These are phyloP conservation scores for Graphilbum ipis-grandicollis DNA, from an alignment of 2,329 filamentous ascomycete species.

Conservation along the genomic window DNA sequence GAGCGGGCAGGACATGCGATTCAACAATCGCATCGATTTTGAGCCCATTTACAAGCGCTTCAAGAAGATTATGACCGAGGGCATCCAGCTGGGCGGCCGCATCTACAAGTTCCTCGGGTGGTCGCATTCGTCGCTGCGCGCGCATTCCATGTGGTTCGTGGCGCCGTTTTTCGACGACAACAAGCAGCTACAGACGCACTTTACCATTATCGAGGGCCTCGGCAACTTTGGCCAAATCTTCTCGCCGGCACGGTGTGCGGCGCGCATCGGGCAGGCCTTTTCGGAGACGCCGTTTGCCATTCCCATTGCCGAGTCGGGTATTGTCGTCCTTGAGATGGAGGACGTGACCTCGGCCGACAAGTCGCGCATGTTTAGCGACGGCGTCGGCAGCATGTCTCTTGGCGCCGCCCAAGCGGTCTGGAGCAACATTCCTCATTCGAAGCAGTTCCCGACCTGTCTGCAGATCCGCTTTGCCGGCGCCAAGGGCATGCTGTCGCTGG, in stretches of 20 bases:
- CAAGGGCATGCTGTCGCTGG: conserved; percentile 65
- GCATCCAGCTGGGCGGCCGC: conserved; percentile 46
- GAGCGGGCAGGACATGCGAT: conserved; percentile 44
- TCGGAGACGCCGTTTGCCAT: conserved; percentile 56
- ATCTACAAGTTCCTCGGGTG: conserved; percentile 55
- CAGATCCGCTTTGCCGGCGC: conserved; percentile 60
- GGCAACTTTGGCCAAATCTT: conserved; percentile 33
- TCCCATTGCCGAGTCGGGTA: conserved; percentile 21
- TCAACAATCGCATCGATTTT: conserved; percentile 32
- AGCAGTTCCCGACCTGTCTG: conserved; percentile 42
- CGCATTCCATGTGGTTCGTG: conserved; percentile 51
- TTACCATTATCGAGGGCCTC: conserved; percentile 26
- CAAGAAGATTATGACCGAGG: conserved; percentile 34
- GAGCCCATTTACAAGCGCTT: conserved; percentile 42
- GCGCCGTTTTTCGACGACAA: conserved; percentile 25
- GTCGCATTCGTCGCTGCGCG: conserved; percentile 59
- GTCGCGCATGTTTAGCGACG: conserved; percentile 55
- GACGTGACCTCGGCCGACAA: conserved; percentile 34
- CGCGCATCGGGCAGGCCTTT: conserved; percentile 49
- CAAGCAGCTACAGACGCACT: conserved; percentile 16
- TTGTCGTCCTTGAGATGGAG: conserved; percentile 18
- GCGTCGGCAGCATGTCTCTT: conserved; percentile 56
- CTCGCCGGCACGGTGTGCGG: conserved; percentile 37
- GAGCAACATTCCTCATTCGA: conserved; percentile 28
- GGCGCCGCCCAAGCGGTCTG: conserved; percentile 43